Base-by-base conservation (phyloP, 148 eudicot species). In the Chenopodium album region DNA sequence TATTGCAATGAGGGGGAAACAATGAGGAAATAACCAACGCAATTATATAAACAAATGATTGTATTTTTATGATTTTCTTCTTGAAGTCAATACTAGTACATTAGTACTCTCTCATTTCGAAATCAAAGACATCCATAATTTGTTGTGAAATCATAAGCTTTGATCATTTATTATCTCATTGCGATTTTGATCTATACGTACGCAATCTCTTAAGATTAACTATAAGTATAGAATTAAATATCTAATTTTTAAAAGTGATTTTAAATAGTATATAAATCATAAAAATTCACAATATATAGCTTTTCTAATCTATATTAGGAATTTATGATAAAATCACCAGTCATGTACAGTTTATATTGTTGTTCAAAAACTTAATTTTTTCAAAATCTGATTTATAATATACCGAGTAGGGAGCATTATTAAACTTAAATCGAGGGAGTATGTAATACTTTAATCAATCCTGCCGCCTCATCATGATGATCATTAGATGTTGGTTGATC, bases 21-120 rank as follows among this genome's bases (percentile, higher is more conserved):
- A 73, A 56, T 9, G 28, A 81, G 71, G 81, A 84, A 85, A 73
- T 85, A 28, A 85, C 81, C 78, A 68, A 48, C 62, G 17, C 62
- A 56, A 56, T 64, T 74, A 11, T 16, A 13, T 3, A 23, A 46
- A 32, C 2, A 34, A 71, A 71, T 41, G 23, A 26, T 72, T 16
- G 1, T 37, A 19, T 0, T 28, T 14, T 71, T 19, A 71, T 71
- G 7, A 19, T 19, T 13, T 70, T 31, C 3, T 31, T 70, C 26
- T 22, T 62, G 26, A 62, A 62, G 66, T 62, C 66, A 62, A 62
- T 62, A 62, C 19, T 16, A 56, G 60, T 3, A 56, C 62, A 2
- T 56, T 14, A 13, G 71, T 29, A 29, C 71, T 67, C 71, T 28
- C 62, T 14, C 22, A 17, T 14, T 67, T 9, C 37, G 1, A 13